Base-by-base conservation (phyloP, 2,329 filamentous ascomycete species). In the Bisporella sp. region DNA sequence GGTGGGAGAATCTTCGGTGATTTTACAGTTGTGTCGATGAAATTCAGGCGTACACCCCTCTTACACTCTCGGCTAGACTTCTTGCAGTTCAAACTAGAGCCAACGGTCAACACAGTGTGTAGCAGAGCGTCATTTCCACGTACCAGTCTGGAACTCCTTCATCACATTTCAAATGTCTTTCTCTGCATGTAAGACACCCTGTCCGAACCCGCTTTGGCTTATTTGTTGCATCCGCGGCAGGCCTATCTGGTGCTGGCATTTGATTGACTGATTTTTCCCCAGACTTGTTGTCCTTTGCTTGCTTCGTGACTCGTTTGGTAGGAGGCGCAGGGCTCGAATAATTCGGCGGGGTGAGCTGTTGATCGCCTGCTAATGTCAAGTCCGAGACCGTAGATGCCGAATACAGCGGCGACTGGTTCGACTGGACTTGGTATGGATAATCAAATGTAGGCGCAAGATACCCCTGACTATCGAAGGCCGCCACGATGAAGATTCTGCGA, bases 151-250 rank as follows among this genome's bases (percentile, higher is more conserved):
- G 77, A 4, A 69, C 59, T 21, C 46, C 45, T 31, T 51, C 31
- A 62, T 96, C 91, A 67, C 91, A 96, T 68, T 96, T 96, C 47
- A 96, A 73, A 72, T 96, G 91, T 44, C 90, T 76, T 67, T 95
- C 87, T 59, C 91, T 78, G 68, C 91, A 96, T 2, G 91, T 96
- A 57, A 96, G 71, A 66, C 91, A 96, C 37, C 91, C 91, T 3
- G 91, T 96, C 44, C 92, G 82, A 13, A 95, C 89, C 57, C 91
- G 78, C 69, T 85, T 92, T n/a, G 89, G 83, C 67, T 91, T 92
- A 49, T 47, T 64, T 31, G 56, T 55, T 45, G 53, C 56, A 9
- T 57, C 59, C 33, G 52, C 56, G 41, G 52, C 47, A 29, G 54
- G 51, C 21, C 13, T 53, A 40, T 59, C 59, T 46, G 52, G 54